Percentiles rank a stretch among this genome's conserved stretches.
Conservation (phyloP, 768 basidiomycete genomes). For the Infundibulicybe gibba region DNA sequence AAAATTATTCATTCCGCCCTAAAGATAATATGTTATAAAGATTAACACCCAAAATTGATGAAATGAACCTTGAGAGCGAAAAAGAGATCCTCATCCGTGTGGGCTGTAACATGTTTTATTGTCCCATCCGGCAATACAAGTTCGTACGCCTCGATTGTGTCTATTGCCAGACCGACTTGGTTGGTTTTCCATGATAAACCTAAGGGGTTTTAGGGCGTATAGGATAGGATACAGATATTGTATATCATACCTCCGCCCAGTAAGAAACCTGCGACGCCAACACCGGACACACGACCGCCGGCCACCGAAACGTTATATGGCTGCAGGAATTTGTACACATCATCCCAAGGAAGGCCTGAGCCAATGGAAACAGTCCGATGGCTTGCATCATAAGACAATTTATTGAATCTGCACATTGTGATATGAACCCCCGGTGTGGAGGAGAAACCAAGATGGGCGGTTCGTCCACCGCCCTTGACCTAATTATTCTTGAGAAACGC, state of each 20-base stretch:
- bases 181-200: constrained; percentile 52
- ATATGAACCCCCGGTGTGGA: constrained; percentile 40
- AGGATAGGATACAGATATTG: too few species aligned
- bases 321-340: constrained; percentile 37
- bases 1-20: too few species aligned
- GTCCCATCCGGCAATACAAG: constrained; percentile 43
- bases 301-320: constrained; percentile 23
- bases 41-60: background rate
- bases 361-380: constrained; percentile 14
- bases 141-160: constrained; percentile 38
- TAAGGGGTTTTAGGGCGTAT: background rate
- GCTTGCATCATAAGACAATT: constrained; percentile 17
- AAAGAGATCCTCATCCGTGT: constrained; percentile 18
- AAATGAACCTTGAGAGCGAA: constrained; percentile 16
- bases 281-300: background rate
- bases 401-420: constrained; percentile 24
- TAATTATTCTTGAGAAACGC: constrained; percentile 5
- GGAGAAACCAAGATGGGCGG: constrained; percentile 30
- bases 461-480: constrained; percentile 38
- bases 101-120: constrained; percentile 12
- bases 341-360: constrained; percentile 34
- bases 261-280: background rate
- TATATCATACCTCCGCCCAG: background rate
- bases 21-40: too few species aligned
- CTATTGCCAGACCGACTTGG: constrained; percentile 41